Evolutionary conservation across 768 basidiomycete genomes (phyloP).

Genomic region (Suillus occidentalis): DNA sequence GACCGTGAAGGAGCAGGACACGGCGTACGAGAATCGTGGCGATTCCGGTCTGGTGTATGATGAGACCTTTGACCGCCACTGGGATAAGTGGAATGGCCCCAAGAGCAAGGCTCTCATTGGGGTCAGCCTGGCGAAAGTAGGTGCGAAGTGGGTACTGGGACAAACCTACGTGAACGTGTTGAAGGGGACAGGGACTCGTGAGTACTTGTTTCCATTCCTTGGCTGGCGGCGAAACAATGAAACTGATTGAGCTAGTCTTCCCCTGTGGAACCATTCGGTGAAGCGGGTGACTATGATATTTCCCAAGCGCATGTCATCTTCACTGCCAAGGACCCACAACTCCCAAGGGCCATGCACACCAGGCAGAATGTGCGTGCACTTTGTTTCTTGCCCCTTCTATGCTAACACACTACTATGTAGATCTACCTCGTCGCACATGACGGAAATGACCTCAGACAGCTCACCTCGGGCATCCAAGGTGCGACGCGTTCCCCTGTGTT

Average conservation of each 20-base stretch:
- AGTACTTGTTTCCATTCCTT: background rate
- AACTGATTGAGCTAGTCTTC: slow-evolving; percentile 43
- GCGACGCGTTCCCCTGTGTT: slow-evolving; percentile 77
- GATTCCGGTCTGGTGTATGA: slow-evolving; percentile 74
- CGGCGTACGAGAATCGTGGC: slow-evolving; percentile 70
- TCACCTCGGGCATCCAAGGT: slow-evolving; percentile 85
- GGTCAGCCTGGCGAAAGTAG: slow-evolving; percentile 52
- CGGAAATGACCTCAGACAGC: slow-evolving; percentile 55
- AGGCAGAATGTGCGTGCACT: slow-evolving; percentile 68
- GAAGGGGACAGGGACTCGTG: slow-evolving; percentile 69
- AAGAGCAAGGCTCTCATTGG: slow-evolving; percentile 75
- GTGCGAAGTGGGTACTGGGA: slow-evolving; percentile 52
- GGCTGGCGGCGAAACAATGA: background rate
- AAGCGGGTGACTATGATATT: slow-evolving; percentile 76
- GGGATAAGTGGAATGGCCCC: slow-evolving; percentile 76
- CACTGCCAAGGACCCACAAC: slow-evolving; percentile 79
- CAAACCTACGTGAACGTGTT: slow-evolving; percentile 57
- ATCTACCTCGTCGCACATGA: slow-evolving; percentile 68
- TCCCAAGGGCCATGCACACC: slow-evolving; percentile 83
- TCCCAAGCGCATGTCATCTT: slow-evolving; percentile 71
- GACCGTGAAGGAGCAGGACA: slow-evolving; percentile 67
- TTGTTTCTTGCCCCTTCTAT: background rate
- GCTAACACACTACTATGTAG: slow-evolving; percentile 34
- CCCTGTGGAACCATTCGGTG: slow-evolving; percentile 89
- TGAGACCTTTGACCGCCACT: slow-evolving; percentile 64